These are phyloP conservation scores for Paracamarosporium sp. DNA, from an alignment of 2,329 filamentous ascomycete species.

Conservation along the genomic window DNA sequence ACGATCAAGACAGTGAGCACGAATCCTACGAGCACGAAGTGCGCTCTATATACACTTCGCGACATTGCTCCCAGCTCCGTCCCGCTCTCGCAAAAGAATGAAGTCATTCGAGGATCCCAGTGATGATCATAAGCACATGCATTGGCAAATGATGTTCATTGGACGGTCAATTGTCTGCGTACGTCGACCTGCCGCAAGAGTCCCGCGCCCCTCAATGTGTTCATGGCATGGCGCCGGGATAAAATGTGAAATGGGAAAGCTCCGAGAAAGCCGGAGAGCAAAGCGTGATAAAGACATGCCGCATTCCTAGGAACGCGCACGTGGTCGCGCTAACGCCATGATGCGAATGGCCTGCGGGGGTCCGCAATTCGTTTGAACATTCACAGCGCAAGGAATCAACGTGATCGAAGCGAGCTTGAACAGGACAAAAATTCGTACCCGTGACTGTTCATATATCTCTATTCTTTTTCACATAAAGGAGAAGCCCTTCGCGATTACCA, in stretches of 20 bases:
- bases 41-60: not conserved
- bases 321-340: not conserved
- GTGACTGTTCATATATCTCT: not conserved
- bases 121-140: constrained; percentile 1
- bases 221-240: not conserved
- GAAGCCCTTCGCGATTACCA: constrained; percentile 24
- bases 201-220: not conserved
- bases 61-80: not conserved
- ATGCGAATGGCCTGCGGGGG: not conserved
- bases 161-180: not conserved
- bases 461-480: not conserved
- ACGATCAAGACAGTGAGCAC: not conserved
- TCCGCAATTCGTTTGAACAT: not conserved
- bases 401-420: not conserved
- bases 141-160: not conserved
- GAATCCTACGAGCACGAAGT: not conserved
- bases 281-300: not conserved
- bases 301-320: not conserved
- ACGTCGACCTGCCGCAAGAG: not conserved
- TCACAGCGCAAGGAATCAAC: not conserved
- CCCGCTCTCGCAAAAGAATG: not conserved
- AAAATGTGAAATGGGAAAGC: not conserved
- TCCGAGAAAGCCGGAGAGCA: not conserved
- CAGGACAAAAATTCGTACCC: not conserved
- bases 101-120: not conserved